Evolutionary conservation across 2,329 filamentous ascomycete genomes (phyloP).

Genomic region (Chrysosporium keratinophilum): DNA sequence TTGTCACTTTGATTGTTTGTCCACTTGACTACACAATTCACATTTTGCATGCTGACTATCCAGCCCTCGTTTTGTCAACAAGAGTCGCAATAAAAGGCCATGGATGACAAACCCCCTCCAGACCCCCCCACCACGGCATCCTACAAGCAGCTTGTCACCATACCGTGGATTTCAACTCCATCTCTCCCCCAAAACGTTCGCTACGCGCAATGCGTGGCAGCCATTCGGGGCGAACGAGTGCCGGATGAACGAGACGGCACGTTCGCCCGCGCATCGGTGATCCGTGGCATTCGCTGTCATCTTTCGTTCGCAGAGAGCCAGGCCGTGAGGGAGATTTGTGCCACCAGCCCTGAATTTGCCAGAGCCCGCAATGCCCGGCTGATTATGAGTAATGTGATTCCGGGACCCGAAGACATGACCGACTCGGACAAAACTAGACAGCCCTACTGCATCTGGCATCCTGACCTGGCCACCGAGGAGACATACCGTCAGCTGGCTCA

Average conservation of each 20-base stretch:
- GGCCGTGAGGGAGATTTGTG: background rate
- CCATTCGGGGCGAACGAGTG: background rate
- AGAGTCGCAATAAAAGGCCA: too few relatives aligned
- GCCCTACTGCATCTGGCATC: slow-evolving; percentile 39
- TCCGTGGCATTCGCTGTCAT: slow-evolving; percentile 5
- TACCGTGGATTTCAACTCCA: too few relatives aligned
- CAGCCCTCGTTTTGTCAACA: too few relatives aligned
- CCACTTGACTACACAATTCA: too few relatives aligned
- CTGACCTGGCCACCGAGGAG: slow-evolving; percentile 28
- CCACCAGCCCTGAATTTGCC: background rate
- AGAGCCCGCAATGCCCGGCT: background rate
- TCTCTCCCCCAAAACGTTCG: too few relatives aligned
- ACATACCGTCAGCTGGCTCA: slow-evolving; percentile 28
- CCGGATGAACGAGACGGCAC: background rate
- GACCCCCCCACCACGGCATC: too few relatives aligned
- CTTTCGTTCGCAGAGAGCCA: background rate
- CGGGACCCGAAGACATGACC: background rate
- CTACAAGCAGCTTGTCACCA: too few relatives aligned
- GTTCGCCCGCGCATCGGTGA: background rate
- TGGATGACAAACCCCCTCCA: too few relatives aligned
- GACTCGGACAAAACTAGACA: background rate
- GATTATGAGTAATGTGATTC: slow-evolving; percentile 5
- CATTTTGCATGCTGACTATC: too few relatives aligned
- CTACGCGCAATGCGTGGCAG: background rate
- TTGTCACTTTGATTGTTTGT: too few relatives aligned